These are phyloP conservation scores for Lathyrus aphaca DNA, from an alignment of 306 rosid species.

Conservation along the genomic window DNA sequence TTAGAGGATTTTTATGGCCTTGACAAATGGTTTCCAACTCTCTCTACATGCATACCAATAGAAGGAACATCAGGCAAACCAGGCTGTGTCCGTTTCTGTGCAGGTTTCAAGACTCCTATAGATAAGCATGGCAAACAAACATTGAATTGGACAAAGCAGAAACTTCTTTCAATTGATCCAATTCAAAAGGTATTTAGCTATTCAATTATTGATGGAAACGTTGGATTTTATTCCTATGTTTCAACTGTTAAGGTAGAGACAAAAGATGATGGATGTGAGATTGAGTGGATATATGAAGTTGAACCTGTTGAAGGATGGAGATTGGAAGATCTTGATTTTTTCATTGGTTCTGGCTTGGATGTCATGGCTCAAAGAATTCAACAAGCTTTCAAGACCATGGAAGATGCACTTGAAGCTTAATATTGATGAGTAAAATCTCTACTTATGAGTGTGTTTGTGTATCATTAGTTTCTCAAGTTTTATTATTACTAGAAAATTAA, in stretches of 20 bases:
- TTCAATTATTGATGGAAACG: conserved; percentile 56
- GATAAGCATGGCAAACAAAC: conserved; percentile 20
- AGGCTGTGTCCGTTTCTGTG: conserved; percentile 63
- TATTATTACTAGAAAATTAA: too few relatives aligned
- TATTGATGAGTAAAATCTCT: too few relatives aligned
- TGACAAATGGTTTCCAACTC: conserved; percentile 59
- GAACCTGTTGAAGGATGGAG: conserved; percentile 64
- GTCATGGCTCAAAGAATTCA: conserved; percentile 62
- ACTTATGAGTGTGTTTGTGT: too few relatives aligned
- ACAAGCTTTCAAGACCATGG: conserved; percentile 46
- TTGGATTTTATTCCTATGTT: conserved; percentile 56
- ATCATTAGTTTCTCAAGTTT: too few relatives aligned
- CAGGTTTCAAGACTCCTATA: conserved; percentile 60
- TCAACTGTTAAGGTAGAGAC: conserved; percentile 39
- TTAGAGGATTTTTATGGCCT: conserved; percentile 68
- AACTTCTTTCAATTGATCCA: conserved; percentile 51
- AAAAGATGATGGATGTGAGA: conserved; percentile 43
- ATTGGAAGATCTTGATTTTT: conserved; percentile 44
- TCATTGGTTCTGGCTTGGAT: conserved; percentile 48
- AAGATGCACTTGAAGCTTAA: conserved; percentile 27
- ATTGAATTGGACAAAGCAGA: conserved; percentile 62
- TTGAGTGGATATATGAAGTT: conserved; percentile 63
- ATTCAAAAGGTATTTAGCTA: conserved; percentile 30
- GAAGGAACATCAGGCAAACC: conserved; percentile 57
- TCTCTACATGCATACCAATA: conserved; percentile 49